These are phyloP conservation scores for Cryphonectria parasitica DNA, from an alignment of 2,329 filamentous ascomycete species.

Conservation along the genomic window DNA sequence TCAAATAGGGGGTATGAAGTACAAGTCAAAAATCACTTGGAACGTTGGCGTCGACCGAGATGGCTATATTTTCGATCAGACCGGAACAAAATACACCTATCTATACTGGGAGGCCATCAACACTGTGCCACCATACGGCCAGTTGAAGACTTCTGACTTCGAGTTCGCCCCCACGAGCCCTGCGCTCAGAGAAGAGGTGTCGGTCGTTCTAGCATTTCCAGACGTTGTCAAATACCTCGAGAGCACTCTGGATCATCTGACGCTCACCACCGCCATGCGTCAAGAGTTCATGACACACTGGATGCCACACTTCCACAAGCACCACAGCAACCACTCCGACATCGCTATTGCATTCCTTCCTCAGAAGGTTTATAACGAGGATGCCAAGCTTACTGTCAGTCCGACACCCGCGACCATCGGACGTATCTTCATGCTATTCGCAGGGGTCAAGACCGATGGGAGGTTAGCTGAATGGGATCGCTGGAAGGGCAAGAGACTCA, in stretches of 20 bases:
- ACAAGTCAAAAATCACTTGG: background rate
- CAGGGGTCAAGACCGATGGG: background rate
- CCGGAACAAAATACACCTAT: slow-evolving; percentile 3
- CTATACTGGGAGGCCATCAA: slow-evolving; percentile 24
- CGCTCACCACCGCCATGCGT: slow-evolving; percentile 27
- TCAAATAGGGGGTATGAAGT: rapidly evolving
- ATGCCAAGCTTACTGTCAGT: background rate
- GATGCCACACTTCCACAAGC: slow-evolving; percentile 24
- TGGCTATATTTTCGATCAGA: background rate
- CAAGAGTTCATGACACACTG: slow-evolving; percentile 30
- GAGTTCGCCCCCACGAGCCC: background rate
- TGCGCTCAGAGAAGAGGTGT: slow-evolving; percentile 6
- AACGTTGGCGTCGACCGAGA: background rate
- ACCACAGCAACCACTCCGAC: slow-evolving; percentile 10
- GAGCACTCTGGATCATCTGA: slow-evolving; percentile 13
- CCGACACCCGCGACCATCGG: background rate
- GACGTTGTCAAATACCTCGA: slow-evolving; percentile 26
- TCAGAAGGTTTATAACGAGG: slow-evolving; percentile 7
- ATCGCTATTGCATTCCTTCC: slow-evolving; percentile 24
- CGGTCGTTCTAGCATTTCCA: slow-evolving; percentile 12
- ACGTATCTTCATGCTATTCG: slow-evolving; percentile 10
- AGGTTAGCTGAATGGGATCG: background rate
- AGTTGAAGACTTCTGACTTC: background rate
- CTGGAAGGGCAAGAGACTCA: background rate
- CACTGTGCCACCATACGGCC: background rate